These are phyloP conservation scores for Hyaloscypha bicolor DNA, from an alignment of 495 filamentous ascomycete genomes.

Conservation along the genomic window DNA sequence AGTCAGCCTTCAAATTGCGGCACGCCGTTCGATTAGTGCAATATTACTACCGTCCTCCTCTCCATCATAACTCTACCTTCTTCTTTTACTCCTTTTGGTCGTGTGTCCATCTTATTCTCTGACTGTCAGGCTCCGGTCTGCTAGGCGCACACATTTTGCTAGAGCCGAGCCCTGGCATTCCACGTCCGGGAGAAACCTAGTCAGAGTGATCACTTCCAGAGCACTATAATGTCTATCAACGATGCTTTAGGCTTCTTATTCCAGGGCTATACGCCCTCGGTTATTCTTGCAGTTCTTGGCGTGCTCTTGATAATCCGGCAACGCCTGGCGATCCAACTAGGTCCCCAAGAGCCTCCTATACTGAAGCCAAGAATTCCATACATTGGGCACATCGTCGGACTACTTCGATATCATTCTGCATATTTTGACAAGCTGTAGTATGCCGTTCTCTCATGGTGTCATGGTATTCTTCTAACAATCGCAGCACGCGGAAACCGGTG, in stretches of 20 bases:
- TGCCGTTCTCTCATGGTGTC: neutral
- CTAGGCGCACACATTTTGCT: too few species aligned
- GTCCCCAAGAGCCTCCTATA: constrained; percentile 33
- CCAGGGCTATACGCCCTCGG: constrained; percentile 17
- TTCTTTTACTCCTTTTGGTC: too few species aligned
- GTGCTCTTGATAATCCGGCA: constrained; percentile 14
- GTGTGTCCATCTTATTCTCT: too few species aligned
- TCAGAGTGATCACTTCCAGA: too few species aligned
- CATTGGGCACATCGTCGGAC: constrained; percentile 36
- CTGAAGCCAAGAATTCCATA: constrained; percentile 34
- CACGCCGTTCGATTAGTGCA: too few species aligned
- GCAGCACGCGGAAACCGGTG: neutral
- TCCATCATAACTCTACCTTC: too few species aligned
- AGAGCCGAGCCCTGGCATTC: too few species aligned
- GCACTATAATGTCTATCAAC: neutral
- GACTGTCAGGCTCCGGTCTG: too few species aligned
- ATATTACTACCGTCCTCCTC: too few species aligned
- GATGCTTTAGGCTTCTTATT: neutral
- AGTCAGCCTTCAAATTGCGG: too few species aligned
- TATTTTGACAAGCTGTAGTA: constrained; percentile 28
- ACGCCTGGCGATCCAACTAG: constrained; percentile 5
- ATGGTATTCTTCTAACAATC: neutral
- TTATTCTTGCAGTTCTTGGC: constrained; percentile 4
- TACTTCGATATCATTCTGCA: constrained; percentile 28
- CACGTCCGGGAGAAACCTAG: too few species aligned